Evolutionary conservation across 208 protist species (phyloP).

Genomic region (Wallacemonas sp.): DNA sequence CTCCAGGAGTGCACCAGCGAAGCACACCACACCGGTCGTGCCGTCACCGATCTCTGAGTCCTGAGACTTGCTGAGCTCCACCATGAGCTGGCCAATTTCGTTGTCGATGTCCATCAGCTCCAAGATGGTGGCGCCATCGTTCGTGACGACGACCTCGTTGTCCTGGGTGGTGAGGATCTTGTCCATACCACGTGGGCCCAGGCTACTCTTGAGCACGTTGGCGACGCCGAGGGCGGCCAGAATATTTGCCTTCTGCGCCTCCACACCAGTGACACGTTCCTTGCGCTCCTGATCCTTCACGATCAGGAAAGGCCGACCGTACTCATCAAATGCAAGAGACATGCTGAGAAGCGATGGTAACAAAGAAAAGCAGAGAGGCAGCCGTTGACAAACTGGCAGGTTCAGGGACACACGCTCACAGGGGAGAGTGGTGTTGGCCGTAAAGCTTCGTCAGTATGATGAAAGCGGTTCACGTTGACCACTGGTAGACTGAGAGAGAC

Average conservation of each 20-base stretch:
- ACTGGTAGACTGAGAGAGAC: no score
- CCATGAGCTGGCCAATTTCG: constrained; percentile 99
- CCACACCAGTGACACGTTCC: constrained; percentile 95
- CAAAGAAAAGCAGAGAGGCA: constrained; percentile 1
- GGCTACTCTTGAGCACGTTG: constrained; percentile 96
- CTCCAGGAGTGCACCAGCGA: constrained; percentile 99
- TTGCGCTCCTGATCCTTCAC: constrained; percentile 97
- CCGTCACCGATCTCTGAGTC: constrained; percentile 99
- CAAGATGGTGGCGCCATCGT: constrained; percentile 99
- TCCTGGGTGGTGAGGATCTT: constrained; percentile 98
- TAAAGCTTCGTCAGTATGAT: no score
- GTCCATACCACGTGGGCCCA: constrained; percentile 98
- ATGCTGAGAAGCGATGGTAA: constrained; percentile 58
- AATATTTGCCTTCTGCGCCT: constrained; percentile 99
- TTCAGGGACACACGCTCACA: no score
- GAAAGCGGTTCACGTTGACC: no score
- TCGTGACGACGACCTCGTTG: constrained; percentile 99
- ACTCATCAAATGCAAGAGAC: constrained; percentile 99
- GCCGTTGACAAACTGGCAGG: no score
- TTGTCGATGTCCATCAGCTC: constrained; percentile 99
- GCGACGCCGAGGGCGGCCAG: constrained; percentile 96
- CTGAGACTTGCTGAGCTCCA: constrained; percentile 99
- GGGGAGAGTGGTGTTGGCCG: no score
- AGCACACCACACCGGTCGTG: constrained; percentile 99
- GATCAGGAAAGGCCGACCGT: constrained; percentile 99